phyloP scores from a whole-genome alignment of 2,329 filamentous ascomycete genomes.

The Sporothrix curviconia region DNA sequence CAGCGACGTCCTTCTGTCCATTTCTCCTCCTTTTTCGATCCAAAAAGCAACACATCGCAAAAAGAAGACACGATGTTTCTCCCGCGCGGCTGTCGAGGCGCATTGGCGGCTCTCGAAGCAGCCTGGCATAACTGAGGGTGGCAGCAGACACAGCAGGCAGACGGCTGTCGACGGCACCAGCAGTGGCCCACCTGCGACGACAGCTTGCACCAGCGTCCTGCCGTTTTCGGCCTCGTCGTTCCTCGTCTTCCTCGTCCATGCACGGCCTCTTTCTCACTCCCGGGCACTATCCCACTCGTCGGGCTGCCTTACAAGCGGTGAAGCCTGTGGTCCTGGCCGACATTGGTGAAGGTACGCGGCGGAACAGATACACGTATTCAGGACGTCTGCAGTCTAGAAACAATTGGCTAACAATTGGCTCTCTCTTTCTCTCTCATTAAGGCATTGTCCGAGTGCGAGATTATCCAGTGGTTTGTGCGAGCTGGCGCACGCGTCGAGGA shows the following conservation, averaged over 20 bases:
- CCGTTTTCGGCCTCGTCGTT: not conserved
- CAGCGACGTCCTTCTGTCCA: not conserved
- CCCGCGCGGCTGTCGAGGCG: constrained; percentile 41
- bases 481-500: constrained; percentile 93
- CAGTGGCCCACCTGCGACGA: not conserved
- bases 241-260: too few species aligned
- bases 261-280: too few species aligned
- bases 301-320: constrained; percentile 46
- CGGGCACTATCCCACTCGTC: constrained; percentile 49
- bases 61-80: constrained; percentile 43
- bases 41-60: not conserved
- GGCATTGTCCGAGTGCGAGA: constrained; percentile 97
- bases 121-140: not conserved
- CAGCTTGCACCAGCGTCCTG: not conserved
- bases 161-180: not conserved
- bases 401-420: too few species aligned
- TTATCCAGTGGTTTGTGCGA: constrained; percentile 99
- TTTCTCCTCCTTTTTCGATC: not conserved
- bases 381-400: too few species aligned
- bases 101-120: constrained; percentile 35
- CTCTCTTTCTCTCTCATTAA: too few species aligned
- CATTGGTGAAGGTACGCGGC: constrained; percentile 66
- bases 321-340: constrained; percentile 80
- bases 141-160: not conserved
- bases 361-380: constrained; percentile 24